Conservation (phyloP, 176 grass and related monocot genomes). For the Triticum dicoccoides region DNA sequence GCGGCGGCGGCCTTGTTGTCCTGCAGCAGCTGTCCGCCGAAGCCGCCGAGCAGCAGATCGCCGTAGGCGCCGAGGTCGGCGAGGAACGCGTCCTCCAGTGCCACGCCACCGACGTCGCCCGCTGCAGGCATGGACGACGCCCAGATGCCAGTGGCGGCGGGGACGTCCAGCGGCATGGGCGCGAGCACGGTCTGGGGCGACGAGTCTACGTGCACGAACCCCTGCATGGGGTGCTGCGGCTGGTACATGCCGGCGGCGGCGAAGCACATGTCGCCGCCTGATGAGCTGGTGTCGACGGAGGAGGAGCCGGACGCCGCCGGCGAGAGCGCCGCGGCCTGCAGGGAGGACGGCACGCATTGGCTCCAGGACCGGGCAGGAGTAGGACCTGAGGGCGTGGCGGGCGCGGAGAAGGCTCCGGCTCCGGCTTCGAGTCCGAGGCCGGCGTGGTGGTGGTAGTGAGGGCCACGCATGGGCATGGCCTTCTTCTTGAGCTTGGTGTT, state of each 20-base stretch:
- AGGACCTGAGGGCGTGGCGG: no score
- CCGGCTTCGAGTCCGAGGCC: neutral
- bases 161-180: neutral
- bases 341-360: neutral
- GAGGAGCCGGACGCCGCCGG: constrained; percentile 24
- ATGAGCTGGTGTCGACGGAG: constrained; percentile 28
- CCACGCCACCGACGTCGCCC: neutral
- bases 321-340: constrained; percentile 19
- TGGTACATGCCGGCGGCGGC: neutral
- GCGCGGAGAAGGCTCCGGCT: neutral
- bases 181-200: constrained; percentile 25
- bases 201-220: constrained; percentile 2
- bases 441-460: neutral
- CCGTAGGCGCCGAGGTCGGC: constrained; percentile 38
- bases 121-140: neutral
- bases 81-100: constrained; percentile 33
- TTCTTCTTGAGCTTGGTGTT: constrained; percentile 99
- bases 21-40: neutral
- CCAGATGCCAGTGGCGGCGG: neutral
- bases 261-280: constrained; percentile 32
- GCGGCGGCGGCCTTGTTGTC: constrained; percentile 18
- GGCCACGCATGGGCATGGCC: constrained; percentile 27
- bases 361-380: neutral
- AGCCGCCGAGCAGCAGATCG: constrained; percentile 30
- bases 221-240: neutral